A percentile compares a stretch with the other conserved stretches of the same genome.
phyloP scores from a whole-genome alignment of 768 basidiomycete genomes.

The Chlorophyllum brunneum region DNA sequence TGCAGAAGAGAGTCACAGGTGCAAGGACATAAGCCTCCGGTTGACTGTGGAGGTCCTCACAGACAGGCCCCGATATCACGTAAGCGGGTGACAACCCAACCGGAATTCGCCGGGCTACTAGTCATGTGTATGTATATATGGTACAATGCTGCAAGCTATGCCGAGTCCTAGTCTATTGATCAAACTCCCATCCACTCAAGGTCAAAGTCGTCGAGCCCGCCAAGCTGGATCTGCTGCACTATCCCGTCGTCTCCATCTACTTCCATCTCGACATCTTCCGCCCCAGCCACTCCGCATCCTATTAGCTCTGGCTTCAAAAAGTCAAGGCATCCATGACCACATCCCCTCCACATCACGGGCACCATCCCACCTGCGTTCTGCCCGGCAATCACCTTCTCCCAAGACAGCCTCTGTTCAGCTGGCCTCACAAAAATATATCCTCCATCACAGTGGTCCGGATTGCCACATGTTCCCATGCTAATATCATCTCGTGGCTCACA shows the following conservation, averaged over 20 bases:
- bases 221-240: constrained; percentile 20
- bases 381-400: constrained; percentile 55
- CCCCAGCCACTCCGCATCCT: background rate
- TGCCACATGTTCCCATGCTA: constrained; percentile 44
- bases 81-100: constrained; percentile 7
- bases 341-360: constrained; percentile 68
- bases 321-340: constrained; percentile 55
- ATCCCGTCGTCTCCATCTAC: constrained; percentile 13
- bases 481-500: constrained; percentile 21
- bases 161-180: too few relatives aligned
- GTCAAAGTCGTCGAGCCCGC: constrained; percentile 11
- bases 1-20: background rate
- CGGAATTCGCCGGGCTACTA: background rate
- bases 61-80: background rate
- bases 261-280: constrained; percentile 17
- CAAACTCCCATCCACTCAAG: constrained; percentile 6
- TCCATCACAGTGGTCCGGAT: constrained; percentile 35
- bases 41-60: constrained; percentile 28
- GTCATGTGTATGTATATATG: background rate
- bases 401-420: constrained; percentile 61
- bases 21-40: constrained; percentile 8
- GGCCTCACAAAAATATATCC: constrained; percentile 47
- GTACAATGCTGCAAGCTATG: constrained; percentile 6
- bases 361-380: constrained; percentile 49
- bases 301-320: constrained; percentile 38